Percentiles rank a stretch among this genome's conserved stretches.
Conservation (phyloP, 208 protist genomes). For the Trypanosoma brucei region DNA sequence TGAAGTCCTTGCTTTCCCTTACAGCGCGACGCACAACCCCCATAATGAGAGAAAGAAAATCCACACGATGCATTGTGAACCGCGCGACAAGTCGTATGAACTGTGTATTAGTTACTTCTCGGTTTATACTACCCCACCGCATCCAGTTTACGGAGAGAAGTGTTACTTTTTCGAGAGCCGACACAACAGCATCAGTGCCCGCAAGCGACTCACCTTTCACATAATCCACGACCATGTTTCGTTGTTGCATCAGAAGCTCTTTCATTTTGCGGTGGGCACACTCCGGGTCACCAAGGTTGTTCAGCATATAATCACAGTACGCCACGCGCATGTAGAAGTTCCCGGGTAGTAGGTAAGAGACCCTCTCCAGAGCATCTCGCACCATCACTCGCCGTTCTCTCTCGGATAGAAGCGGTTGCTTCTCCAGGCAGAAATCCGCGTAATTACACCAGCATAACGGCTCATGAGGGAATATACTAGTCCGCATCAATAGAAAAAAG, state of each 20-base stretch:
- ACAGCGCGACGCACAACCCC: slow-evolving; percentile 27
- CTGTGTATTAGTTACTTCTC: slow-evolving; percentile 29
- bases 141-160: slow-evolving; percentile 80
- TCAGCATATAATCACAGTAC: slow-evolving; percentile 29
- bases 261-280: slow-evolving; percentile 30
- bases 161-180: slow-evolving; percentile 50
- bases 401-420: slow-evolving; percentile 24
- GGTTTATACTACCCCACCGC: slow-evolving; percentile 43
- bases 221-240: slow-evolving; percentile 34
- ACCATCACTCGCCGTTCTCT: slow-evolving; percentile 19
- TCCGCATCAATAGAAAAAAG: slow-evolving; percentile 50
- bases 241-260: slow-evolving; percentile 34
- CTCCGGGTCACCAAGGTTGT: slow-evolving; percentile 20
- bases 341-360: slow-evolving; percentile 20
- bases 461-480: slow-evolving; percentile 61
- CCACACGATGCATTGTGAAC: slow-evolving; percentile 75
- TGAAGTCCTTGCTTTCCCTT: slow-evolving; percentile 12
- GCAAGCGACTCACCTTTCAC: slow-evolving; percentile 24
- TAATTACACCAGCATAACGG: slow-evolving; percentile 31
- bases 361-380: slow-evolving; percentile 15
- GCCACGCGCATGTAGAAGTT: slow-evolving; percentile 21
- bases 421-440: slow-evolving; percentile 21
- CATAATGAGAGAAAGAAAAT: slow-evolving; percentile 79
- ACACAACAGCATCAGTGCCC: slow-evolving; percentile 16
- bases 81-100: slow-evolving; percentile 63